Evolutionary conservation across 768 basidiomycete genomes (phyloP).

Genomic region (Pleurotus platypus): DNA sequence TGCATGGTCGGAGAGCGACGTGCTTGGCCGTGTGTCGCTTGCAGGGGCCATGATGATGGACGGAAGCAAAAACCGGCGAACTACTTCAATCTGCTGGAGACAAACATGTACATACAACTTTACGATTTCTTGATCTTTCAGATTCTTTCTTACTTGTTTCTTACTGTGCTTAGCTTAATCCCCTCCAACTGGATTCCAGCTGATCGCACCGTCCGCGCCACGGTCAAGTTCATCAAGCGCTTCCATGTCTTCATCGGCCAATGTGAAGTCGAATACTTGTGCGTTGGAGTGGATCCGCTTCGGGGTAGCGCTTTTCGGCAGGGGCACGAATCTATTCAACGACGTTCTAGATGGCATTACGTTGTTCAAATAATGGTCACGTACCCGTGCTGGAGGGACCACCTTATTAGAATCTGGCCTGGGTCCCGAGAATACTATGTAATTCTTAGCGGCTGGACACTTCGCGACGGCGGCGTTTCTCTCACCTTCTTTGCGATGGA

Average conservation of each 20-base stretch:
- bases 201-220: conserved; percentile 69
- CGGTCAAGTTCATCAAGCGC: conserved; percentile 66
- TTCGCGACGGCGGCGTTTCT: not conserved
- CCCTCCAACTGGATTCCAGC: conserved; percentile 81
- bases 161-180: conserved; percentile 7
- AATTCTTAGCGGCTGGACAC: no score
- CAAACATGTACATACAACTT: no score
- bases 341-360: not conserved
- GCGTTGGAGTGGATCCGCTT: conserved; percentile 71
- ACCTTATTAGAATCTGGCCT: conserved; percentile 82
- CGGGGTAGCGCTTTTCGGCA: conserved; percentile 78
- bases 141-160: conserved; percentile 14
- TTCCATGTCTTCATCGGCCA: conserved; percentile 61
- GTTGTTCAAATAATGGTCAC: conserved; percentile 15
- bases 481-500: conserved; percentile 58
- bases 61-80: not conserved
- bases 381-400: conserved; percentile 85
- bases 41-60: not conserved
- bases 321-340: conserved; percentile 60
- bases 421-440: conserved; percentile 54
- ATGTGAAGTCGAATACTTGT: conserved; percentile 71
- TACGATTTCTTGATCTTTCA: no score
- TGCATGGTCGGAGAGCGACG: conserved; percentile 18
- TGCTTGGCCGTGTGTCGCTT: not conserved
- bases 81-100: no score